Evolutionary conservation across 495 filamentous ascomycete species (phyloP), one percentile per base, ranked within the genome.

Genomic region (Penicillium lividum): DNA sequence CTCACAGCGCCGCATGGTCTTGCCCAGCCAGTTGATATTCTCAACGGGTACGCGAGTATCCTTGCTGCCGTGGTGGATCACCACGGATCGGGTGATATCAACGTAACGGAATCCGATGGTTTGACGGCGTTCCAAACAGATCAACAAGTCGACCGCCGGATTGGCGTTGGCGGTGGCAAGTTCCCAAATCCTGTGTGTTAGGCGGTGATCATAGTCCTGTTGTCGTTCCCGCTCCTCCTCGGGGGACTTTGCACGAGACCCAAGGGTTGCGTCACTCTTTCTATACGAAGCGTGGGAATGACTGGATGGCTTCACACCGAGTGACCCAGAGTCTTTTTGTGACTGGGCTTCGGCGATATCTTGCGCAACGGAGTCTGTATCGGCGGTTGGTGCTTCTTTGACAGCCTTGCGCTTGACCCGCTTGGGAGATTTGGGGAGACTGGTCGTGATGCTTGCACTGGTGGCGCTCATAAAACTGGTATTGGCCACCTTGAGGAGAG

Each of bases 101-200:
- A 96, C 92, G 65, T 99, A 99, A 30, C 93, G 85, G 73, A 99
- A 99, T 0, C 94, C 94, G 63, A 99, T 97, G 0, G 90, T 86
- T 62, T 95, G 89, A 9, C 89, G 84, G 18, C 95, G 86, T 72
- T 99, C 94, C 13, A 99, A 76, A 68, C 94, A 99, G 10, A 96
- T 89, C 3, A 99, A 77, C 9, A 99, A 73, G 72, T 99, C 94
- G 11, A 96, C 88, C 2, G 93, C 92, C 1, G 94, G 95, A 69
- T 99, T 98, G 16, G 93, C 92, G 53, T 92, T 87, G 2, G 87
- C 87, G 0, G 93, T 97, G 8, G 95, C 91, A n/a, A 93, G 82
- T 49, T 93, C 89, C 94, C 94, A 99, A 58, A 96, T 97, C 9
- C 87, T 86, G 63, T 91, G 87, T 1, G 94, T 97, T 13, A 99